A percentile compares a stretch with the other conserved stretches of the same genome.
phyloP scores from a whole-genome alignment of 2,329 filamentous ascomycete genomes.

The Fusarium buxicola region DNA sequence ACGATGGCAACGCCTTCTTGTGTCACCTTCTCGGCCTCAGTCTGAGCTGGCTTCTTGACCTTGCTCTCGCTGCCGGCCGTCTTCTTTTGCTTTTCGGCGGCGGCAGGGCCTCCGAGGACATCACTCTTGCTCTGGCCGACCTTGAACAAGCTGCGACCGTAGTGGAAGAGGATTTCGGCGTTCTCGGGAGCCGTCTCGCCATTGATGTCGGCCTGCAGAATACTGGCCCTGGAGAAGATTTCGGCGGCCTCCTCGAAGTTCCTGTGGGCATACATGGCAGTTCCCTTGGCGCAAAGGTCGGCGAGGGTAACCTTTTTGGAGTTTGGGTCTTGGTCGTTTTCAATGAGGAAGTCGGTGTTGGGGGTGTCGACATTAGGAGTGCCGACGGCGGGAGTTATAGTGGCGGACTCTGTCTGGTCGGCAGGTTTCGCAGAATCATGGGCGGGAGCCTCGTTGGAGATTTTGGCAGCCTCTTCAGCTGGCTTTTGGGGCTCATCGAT shows the following conservation, averaged over 20 bases:
- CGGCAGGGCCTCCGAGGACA: slow-evolving; percentile 85
- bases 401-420: slow-evolving; percentile 35
- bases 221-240: slow-evolving; percentile 87
- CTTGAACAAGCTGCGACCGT: slow-evolving; percentile 93
- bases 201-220: slow-evolving; percentile 90
- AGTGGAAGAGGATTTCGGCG: slow-evolving; percentile 92
- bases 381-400: slow-evolving; percentile 28
- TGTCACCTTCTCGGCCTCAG: slow-evolving; percentile 56
- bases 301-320: slow-evolving; percentile 74
- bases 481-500: slow-evolving; percentile 22
- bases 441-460: slow-evolving; percentile 5
- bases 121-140: slow-evolving; percentile 95
- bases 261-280: slow-evolving; percentile 88
- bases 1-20: slow-evolving; percentile 60
- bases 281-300: slow-evolving; percentile 83
- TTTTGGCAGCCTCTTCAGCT: background rate
- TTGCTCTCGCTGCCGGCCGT: slow-evolving; percentile 50
- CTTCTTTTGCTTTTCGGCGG: slow-evolving; percentile 61
- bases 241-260: slow-evolving; percentile 89
- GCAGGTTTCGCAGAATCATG: slow-evolving; percentile 28
- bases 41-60: slow-evolving; percentile 55
- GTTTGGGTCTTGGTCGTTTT: slow-evolving; percentile 58
- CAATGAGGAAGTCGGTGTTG: slow-evolving; percentile 43
- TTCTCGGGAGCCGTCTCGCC: slow-evolving; percentile 93
- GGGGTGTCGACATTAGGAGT: slow-evolving; percentile 34